Percentiles rank a stretch among this genome's conserved stretches.
phyloP scores from a whole-genome alignment of 116 monocot species.

The Trichopus zeylanicus region DNA sequence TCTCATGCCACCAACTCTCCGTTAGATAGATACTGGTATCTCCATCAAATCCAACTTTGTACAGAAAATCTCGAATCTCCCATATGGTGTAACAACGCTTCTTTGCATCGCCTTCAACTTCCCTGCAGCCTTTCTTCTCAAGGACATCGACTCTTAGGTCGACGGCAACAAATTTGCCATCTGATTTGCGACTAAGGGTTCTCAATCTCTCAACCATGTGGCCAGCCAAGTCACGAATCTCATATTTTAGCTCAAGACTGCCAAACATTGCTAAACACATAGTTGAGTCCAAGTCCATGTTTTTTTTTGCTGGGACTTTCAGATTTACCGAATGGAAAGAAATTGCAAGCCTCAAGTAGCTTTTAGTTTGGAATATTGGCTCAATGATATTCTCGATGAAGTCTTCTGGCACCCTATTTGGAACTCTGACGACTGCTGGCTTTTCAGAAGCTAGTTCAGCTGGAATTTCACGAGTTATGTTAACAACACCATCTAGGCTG shows the following conservation, averaged over 20 bases:
- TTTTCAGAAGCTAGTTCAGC: slow-evolving; percentile 29
- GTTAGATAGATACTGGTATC: slow-evolving; percentile 63
- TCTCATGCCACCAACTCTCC: slow-evolving; percentile 81
- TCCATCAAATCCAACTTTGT: slow-evolving; percentile 41
- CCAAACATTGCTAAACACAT: slow-evolving; percentile 73
- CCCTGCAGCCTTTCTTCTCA: slow-evolving; percentile 53
- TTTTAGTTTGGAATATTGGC: slow-evolving; percentile 47
- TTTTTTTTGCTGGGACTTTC: slow-evolving; percentile 19
- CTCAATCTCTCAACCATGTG: slow-evolving; percentile 50
- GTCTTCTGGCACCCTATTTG: slow-evolving; percentile 47
- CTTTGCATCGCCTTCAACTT: slow-evolving; percentile 20
- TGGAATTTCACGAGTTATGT: slow-evolving; percentile 44
- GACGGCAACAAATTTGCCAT: slow-evolving; percentile 60
- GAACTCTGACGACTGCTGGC: slow-evolving; percentile 60
- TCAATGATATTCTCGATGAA: slow-evolving; percentile 53
- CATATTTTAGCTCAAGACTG: slow-evolving; percentile 50
- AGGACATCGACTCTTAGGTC: slow-evolving; percentile 59
- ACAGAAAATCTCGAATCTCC: slow-evolving; percentile 60
- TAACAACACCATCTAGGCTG: slow-evolving; percentile 51
- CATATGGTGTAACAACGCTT: slow-evolving; percentile 54
- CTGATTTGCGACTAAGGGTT: slow-evolving; percentile 35
- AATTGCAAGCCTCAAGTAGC: slow-evolving; percentile 47
- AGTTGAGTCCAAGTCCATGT: slow-evolving; percentile 40
- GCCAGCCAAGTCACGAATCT: slow-evolving; percentile 37
- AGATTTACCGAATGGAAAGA: slow-evolving; percentile 42